Percentiles rank a stretch among this genome's conserved stretches.
Conservation (phyloP, 2,329 filamentous ascomycete species). For the Emergomyces orientalis region DNA sequence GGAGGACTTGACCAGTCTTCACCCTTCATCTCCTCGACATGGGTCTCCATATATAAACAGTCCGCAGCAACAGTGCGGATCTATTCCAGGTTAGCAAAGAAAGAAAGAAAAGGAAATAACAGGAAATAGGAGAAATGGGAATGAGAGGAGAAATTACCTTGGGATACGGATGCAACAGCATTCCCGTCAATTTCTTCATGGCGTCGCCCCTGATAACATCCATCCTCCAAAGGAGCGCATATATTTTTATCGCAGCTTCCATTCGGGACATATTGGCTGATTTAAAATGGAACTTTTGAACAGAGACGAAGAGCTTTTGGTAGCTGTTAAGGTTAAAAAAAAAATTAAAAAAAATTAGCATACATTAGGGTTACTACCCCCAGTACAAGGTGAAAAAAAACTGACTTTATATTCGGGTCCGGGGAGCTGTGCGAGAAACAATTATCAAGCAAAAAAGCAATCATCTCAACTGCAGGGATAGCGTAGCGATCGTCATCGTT, state of each 20-base stretch:
- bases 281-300: constrained; percentile 74
- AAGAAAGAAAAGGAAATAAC: background rate
- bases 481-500: constrained; percentile 58
- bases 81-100: constrained; percentile 19
- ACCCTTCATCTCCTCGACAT: constrained; percentile 22
- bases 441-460: constrained; percentile 66
- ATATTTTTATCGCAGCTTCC: constrained; percentile 69
- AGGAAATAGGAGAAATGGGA: background rate
- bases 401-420: constrained; percentile 37
- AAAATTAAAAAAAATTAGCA: background rate
- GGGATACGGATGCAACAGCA: constrained; percentile 77
- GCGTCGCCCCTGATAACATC: constrained; percentile 47
- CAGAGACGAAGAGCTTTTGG: constrained; percentile 56
- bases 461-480: constrained; percentile 65
- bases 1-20: constrained; percentile 31
- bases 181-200: constrained; percentile 57
- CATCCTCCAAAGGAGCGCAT: constrained; percentile 58
- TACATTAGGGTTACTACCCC: background rate
- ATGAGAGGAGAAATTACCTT: constrained; percentile 44
- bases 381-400: background rate
- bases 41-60: constrained; percentile 29
- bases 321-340: constrained; percentile 29
- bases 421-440: constrained; percentile 30
- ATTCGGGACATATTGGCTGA: constrained; percentile 73
- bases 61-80: constrained; percentile 30